Conservation (phyloP, 2,329 filamentous ascomycete species). For the Diaporthe vaccinii region DNA sequence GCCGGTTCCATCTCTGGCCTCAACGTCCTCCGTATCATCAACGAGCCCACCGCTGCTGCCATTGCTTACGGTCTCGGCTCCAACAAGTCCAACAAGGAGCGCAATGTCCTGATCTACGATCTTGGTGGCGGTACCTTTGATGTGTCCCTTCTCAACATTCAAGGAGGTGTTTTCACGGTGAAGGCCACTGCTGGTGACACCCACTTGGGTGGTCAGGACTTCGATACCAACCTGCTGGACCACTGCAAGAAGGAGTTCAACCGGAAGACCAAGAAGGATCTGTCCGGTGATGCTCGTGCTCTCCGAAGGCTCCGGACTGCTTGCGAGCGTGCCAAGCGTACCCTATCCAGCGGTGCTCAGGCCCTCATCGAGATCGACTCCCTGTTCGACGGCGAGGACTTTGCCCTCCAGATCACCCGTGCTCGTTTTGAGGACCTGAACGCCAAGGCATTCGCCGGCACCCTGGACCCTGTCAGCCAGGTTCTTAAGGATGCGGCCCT, state of each 20-base stretch:
- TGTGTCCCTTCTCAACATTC: conserved; percentile 99
- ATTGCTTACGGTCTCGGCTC: conserved; percentile 98
- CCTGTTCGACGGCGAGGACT: conserved; percentile 97
- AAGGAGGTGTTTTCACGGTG: conserved; percentile 99
- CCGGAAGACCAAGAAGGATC: conserved; percentile 83
- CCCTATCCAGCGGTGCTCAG: conserved; percentile 95
- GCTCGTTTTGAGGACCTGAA: conserved; percentile 99
- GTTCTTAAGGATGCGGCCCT: conserved; percentile 93
- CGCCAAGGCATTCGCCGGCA: conserved; percentile 93
- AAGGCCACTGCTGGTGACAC: conserved; percentile 98
- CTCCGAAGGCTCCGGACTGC: conserved; percentile 96
- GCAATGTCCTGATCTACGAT: conserved; percentile 99
- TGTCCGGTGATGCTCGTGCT: conserved; percentile 88
- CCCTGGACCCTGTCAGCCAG: conserved; percentile 94
- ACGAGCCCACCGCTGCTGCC: conserved; percentile 98
- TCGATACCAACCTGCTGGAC: conserved; percentile 95
- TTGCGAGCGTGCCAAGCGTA: conserved; percentile 99
- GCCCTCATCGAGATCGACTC: conserved; percentile 99
- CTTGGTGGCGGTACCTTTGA: conserved; percentile 99
- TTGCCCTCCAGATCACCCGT: conserved; percentile 97
- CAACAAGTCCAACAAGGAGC: conserved; percentile 96
- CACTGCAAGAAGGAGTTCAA: conserved; percentile 98
- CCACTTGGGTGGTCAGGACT: conserved; percentile 95
- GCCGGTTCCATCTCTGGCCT: conserved; percentile 97
- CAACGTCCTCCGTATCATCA: conserved; percentile 99